Evolutionary conservation across 2,329 filamentous ascomycete genomes (phyloP), one percentile per base, ranked within the genome.

Genomic region (Aspergillus novofumigatus): DNA sequence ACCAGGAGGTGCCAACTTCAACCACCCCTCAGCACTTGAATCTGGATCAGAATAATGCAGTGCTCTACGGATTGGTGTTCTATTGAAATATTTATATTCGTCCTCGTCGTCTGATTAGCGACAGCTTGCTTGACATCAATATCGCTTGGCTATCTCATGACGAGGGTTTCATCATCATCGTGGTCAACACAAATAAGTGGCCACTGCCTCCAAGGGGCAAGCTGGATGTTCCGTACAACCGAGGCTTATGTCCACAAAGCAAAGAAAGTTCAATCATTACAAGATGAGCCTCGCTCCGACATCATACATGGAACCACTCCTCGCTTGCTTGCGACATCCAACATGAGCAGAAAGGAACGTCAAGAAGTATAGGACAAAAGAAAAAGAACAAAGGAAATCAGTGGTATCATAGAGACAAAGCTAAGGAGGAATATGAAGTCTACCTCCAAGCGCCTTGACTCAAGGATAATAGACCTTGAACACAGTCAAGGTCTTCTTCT

Each of bases 391-490:
- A 66, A 62, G 57, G 61, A 63, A 70, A 66, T 54, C 48, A 11
- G 51, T 57, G 52, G 55, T 58, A 28, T 57, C 44, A 55, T 50
- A 54, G 56, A 52, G 54, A 52, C 20, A 54, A 54, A 28, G 25
- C 17, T n/a, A 44, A 21, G 55, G 44, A 32, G 35, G 29, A 17
- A 26, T 28, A n/a, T 23, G 23, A 38, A 23, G 32, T 47, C 42
- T 54, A 89, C 68, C 85, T 83, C 92, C 92, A 97, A 69, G 91
- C 91, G n/a, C 92, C 93, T 75, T 96, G 90, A 67, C 91, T 95
- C 49, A 97, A 80, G 52, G 90, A 93, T 61, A 97, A 74, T 62
- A 97, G 76, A n/a, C 91, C 91, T 54, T 93, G 91, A 49, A 96
- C 88, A 69, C 91, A 95, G 70, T 95, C 91, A 72, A 96, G 81